Evolutionary conservation across 73 alveolate species (phyloP).

Genomic region (Paramecium sexaurelia): DNA sequence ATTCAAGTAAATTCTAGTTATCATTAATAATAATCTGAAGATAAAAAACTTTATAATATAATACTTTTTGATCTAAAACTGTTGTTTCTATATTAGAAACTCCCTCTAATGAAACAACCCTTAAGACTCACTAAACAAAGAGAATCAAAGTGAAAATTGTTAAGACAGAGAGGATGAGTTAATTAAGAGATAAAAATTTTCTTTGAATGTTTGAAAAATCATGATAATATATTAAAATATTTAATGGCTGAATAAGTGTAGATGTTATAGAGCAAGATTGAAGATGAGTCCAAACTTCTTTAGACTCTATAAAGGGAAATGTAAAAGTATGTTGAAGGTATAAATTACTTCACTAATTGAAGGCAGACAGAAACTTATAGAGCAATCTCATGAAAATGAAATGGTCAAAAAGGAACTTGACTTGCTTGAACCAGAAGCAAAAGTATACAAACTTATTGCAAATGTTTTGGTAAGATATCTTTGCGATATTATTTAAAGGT

Average conservation of each 20-base stretch:
- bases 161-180: neutral
- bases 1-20: neutral
- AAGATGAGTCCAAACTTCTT: conserved; percentile 25
- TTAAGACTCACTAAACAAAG: neutral
- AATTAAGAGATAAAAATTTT: neutral
- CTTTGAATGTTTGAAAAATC: neutral
- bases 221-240: conserved; percentile 8
- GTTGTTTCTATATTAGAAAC: neutral
- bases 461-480: conserved; percentile 17
- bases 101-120: neutral
- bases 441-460: conserved; percentile 62
- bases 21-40: neutral
- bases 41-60: neutral
- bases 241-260: conserved; percentile 50
- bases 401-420: conserved; percentile 64
- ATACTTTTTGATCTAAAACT: neutral
- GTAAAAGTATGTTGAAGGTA: conserved; percentile 61
- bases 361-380: conserved; percentile 64
- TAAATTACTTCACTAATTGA: neutral
- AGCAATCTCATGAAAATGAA: conserved; percentile 65
- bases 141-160: neutral
- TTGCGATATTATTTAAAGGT: neutral
- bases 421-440: conserved; percentile 63
- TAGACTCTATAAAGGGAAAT: conserved; percentile 58
- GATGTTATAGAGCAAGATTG: conserved; percentile 18